A percentile compares a stretch with the other conserved stretches of the same genome.
Conservation (phyloP, 768 basidiomycete genomes). For the Trametes punicea region DNA sequence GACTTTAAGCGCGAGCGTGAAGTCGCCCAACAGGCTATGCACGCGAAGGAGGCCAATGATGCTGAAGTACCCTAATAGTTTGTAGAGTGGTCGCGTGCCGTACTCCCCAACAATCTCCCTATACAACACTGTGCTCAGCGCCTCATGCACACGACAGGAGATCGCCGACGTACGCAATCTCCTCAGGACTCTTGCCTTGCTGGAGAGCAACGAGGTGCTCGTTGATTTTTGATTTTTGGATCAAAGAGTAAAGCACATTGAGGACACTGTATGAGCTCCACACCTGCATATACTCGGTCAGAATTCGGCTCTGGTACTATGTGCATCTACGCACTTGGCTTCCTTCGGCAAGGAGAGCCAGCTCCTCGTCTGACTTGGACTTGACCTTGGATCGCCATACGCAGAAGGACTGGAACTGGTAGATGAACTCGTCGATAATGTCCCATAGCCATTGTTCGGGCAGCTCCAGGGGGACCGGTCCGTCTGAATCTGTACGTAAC, state of each 20-base stretch:
- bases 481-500: constrained; percentile 71
- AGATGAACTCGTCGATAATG: constrained; percentile 96
- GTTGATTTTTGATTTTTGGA: constrained; percentile 95
- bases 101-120: constrained; percentile 91
- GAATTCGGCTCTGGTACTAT: neutral
- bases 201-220: constrained; percentile 86
- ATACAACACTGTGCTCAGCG: constrained; percentile 8
- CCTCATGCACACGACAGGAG: neutral
- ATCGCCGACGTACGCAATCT: constrained; percentile 64
- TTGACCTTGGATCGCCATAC: constrained; percentile 86
- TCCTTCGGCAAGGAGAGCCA: constrained; percentile 74
- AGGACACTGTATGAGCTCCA: constrained; percentile 99
- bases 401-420: constrained; percentile 96
- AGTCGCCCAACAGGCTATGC: constrained; percentile 94
- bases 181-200: constrained; percentile 75
- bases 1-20: constrained; percentile 89
- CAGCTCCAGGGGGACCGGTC: constrained; percentile 87
- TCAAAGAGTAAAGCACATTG: constrained; percentile 96
- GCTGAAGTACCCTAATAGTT: constrained; percentile 96
- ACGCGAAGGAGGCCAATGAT: constrained; percentile 93
- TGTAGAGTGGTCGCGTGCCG: constrained; percentile 84
- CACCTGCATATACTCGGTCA: constrained; percentile 44
- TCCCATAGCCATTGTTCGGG: constrained; percentile 99
- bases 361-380: constrained; percentile 86
- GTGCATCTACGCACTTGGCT: constrained; percentile 41